Percentiles rank a stretch among this genome's conserved stretches.
Conservation (phyloP, 768 basidiomycete species). For the Lactarius sanguifluus region DNA sequence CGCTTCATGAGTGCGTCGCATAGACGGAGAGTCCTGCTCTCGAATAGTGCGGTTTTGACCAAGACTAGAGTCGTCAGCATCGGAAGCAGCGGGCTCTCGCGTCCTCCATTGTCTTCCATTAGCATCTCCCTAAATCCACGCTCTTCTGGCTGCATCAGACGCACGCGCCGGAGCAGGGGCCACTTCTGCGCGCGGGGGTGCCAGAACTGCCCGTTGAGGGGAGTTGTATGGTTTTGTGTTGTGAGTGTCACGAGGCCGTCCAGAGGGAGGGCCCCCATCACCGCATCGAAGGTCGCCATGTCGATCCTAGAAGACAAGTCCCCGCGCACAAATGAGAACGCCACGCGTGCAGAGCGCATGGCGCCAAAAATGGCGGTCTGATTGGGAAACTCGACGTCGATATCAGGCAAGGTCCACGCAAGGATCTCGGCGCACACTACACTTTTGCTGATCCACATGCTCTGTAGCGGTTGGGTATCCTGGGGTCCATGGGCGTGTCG, state of each 20-base stretch:
- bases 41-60: not conserved
- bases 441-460: not conserved
- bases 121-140: not conserved
- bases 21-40: not conserved
- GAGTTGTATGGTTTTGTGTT: not conserved
- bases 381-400: not conserved
- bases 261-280: not conserved
- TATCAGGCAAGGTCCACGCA: slow-evolving; percentile 11
- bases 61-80: slow-evolving; percentile 4
- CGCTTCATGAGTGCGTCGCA: slow-evolving; percentile 8
- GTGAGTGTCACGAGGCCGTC: not conserved
- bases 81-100: not conserved
- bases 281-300: not conserved
- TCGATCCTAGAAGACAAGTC: not conserved
- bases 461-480: slow-evolving; percentile 13
- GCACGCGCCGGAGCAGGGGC: slow-evolving; percentile 4
- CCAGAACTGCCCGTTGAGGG: not conserved
- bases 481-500: slow-evolving; percentile 6
- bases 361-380: not conserved
- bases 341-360: not conserved
- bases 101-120: not conserved
- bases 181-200: not conserved
- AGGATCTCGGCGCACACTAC: not conserved
- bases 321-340: not conserved
- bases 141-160: not conserved